phyloP scores from a whole-genome alignment of 2,329 filamentous ascomycete genomes.

The Whalleya microplaca region DNA sequence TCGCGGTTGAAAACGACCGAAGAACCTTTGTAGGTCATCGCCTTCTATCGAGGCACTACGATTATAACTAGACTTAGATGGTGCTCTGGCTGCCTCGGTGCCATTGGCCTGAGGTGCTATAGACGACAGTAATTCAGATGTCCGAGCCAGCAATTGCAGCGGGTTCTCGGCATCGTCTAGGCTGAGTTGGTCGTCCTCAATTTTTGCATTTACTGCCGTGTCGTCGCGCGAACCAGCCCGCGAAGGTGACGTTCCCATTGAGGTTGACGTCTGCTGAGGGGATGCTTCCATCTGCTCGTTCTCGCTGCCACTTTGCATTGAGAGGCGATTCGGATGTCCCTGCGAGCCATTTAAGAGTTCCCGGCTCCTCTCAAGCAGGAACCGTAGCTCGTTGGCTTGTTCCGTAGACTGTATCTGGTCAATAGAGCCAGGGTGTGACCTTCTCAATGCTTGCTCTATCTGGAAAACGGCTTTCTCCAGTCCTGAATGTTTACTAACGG shows the following conservation, averaged over 20 bases:
- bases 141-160: constrained; percentile 71
- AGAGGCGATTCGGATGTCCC: constrained; percentile 26
- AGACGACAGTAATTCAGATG: constrained; percentile 63
- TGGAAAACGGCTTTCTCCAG: constrained; percentile 75
- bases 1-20: constrained; percentile 65
- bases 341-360: constrained; percentile 39
- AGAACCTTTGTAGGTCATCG: constrained; percentile 64
- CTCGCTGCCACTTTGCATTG: constrained; percentile 20
- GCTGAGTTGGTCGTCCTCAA: constrained; percentile 51
- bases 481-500: constrained; percentile 70
- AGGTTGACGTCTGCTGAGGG: constrained; percentile 34
- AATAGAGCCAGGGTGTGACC: constrained; percentile 50
- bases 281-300: constrained; percentile 32
- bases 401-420: constrained; percentile 45
- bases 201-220: constrained; percentile 36
- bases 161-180: constrained; percentile 75
- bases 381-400: constrained; percentile 50
- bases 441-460: constrained; percentile 70
- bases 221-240: constrained; percentile 34
- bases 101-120: constrained; percentile 35
- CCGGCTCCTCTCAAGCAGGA: constrained; percentile 53
- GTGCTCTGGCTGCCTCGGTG: constrained; percentile 15
- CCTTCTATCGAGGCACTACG: constrained; percentile 42
- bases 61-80: constrained; percentile 28
- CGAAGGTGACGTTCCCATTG: constrained; percentile 35